Evolutionary conservation across 2,329 filamentous ascomycete genomes (phyloP), one percentile per base, ranked within the genome.

Genomic region (Talaromyces sp.): DNA sequence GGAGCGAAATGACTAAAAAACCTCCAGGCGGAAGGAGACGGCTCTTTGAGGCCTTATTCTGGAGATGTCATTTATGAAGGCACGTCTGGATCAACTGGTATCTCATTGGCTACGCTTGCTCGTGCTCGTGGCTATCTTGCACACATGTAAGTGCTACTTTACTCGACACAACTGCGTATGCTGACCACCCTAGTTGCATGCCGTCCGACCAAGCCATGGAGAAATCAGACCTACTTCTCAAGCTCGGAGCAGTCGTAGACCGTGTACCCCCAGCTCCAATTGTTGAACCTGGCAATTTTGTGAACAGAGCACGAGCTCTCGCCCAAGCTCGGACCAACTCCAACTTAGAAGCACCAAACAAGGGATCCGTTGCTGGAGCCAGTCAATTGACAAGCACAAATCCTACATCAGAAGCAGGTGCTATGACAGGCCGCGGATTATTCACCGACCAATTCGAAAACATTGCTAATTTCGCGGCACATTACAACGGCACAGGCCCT

Each of bases 391-490:
- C 63, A 5, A 55, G 11, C 14, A 63, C 66, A 12, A 67, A 67
- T 24, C 63, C 66, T 19, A 62, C 66, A 56, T 63, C 65, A 17
- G 59, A 60, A 26, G 54, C 66, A 4, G 61, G 59, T 35, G 63
- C 65, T 12, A 84, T 85, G 66, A 81, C 80, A 38, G 93, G 91
- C 65, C 81, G 85, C 56, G 94, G 94, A 24, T 92, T 96, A 76
- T 99, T 97, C 72, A 92, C 93, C 0, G 90, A 99, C 74, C 94
- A 99, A 72, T 99, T 99, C 71, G 94, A 99, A 77, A 93, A 89
- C 27, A 80, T 85, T 56, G 90, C 92, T 32, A 99, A 99, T 75
- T 96, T 89, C 83, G 81, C 83, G 52, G 92, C 94, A 1, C 94
- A 99, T 77, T 86, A 88, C 67, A 79, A 83, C 21, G 85, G 86